Conservation (phyloP, 768 basidiomycete species). For the Mycena leptocephala region DNA sequence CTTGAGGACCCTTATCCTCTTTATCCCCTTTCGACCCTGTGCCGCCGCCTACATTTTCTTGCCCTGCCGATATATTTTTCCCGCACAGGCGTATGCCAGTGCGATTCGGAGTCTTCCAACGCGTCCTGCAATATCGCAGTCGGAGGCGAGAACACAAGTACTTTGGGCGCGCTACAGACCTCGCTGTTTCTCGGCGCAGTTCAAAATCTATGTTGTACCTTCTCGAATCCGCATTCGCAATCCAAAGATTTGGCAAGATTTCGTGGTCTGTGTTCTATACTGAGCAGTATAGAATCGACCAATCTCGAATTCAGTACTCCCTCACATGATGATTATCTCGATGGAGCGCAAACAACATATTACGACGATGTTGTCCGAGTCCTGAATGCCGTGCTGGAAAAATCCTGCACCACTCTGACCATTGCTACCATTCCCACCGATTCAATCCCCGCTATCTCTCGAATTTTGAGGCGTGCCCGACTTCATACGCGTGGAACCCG, state of each 20-base stretch:
- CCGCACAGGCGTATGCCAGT: constrained; percentile 16
- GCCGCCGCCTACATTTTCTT: constrained; percentile 34
- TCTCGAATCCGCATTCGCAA: constrained; percentile 3
- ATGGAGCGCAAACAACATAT: not conserved
- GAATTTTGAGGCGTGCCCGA: not conserved
- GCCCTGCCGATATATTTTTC: constrained; percentile 29
- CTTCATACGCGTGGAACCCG: not conserved
- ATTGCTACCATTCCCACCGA: not conserved
- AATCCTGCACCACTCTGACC: constrained; percentile 23
- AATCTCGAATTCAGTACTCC: constrained; percentile 10
- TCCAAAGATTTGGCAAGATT: constrained; percentile 23
- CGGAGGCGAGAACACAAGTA: not conserved
- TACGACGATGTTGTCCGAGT: not conserved
- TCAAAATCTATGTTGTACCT: constrained; percentile 19
- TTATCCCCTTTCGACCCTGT: constrained; percentile 29
- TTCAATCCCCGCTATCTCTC: not conserved
- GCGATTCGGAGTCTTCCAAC: not conserved
- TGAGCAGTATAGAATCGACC: constrained; percentile 17
- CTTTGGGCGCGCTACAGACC: constrained; percentile 25
- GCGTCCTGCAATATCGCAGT: constrained; percentile 24
- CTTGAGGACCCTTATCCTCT: constrained; percentile 25
- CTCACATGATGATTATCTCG: not conserved
- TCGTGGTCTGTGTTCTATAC: constrained; percentile 14
- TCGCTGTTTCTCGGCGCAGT: constrained; percentile 24
- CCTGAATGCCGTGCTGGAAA: constrained; percentile 30